phyloP scores from a whole-genome alignment of 805 yeast genomes.

The Saccharomyces kudriavzevii region DNA sequence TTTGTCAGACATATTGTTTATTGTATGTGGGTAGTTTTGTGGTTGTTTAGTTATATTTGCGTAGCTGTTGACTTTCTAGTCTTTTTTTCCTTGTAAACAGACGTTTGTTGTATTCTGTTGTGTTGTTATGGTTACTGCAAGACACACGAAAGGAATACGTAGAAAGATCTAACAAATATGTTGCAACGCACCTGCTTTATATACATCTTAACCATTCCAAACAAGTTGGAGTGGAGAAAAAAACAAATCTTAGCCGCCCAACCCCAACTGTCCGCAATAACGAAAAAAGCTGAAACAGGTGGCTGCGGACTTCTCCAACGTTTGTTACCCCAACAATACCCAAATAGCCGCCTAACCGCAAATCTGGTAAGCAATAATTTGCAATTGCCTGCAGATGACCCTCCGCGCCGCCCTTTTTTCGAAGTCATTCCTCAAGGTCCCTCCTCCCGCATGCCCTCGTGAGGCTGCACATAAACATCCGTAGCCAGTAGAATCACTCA shows the following conservation, averaged over 20 bases:
- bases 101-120: background rate
- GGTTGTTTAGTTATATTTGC: background rate
- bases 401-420: background rate
- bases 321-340: background rate
- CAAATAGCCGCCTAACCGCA: background rate
- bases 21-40: background rate
- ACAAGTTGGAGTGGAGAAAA: background rate
- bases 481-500: background rate
- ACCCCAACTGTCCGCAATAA: background rate
- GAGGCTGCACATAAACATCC: background rate
- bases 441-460: background rate
- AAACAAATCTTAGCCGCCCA: background rate
- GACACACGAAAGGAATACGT: background rate
- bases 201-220: background rate
- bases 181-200: background rate
- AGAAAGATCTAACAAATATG: background rate
- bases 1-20: slow-evolving; percentile 10
- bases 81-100: background rate
- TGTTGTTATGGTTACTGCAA: background rate
- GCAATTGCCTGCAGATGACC: background rate
- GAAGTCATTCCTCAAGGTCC: background rate
- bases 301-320: background rate
- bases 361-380: background rate
- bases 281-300: background rate
- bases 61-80: background rate